These are phyloP conservation scores for Hymenoscyphus repandus DNA, from an alignment of 2,329 filamentous ascomycete genomes.

Conservation along the genomic window DNA sequence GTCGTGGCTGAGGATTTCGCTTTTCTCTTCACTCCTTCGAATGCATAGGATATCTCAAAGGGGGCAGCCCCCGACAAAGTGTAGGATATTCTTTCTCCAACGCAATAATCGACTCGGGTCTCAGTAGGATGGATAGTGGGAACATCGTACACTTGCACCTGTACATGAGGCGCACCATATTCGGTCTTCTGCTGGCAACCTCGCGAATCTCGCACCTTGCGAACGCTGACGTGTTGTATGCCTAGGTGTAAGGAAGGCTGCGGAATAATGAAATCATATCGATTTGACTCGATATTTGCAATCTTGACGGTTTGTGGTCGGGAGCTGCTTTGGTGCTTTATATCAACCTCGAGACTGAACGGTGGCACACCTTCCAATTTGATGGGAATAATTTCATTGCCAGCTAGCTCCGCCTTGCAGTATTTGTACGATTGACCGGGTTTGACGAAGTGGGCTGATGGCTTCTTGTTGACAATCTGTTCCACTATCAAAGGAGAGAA, in stretches of 20 bases:
- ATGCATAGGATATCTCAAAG: slow-evolving; percentile 89
- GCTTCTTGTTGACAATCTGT: slow-evolving; percentile 80
- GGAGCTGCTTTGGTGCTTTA: slow-evolving; percentile 81
- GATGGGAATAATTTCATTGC: slow-evolving; percentile 84
- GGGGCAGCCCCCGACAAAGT: slow-evolving; percentile 85
- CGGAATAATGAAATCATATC: slow-evolving; percentile 78
- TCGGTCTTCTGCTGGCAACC: slow-evolving; percentile 80
- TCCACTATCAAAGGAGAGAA: slow-evolving; percentile 65
- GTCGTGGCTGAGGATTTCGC: slow-evolving; percentile 74
- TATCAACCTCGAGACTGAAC: slow-evolving; percentile 85
- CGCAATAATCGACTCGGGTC: slow-evolving; percentile 81
- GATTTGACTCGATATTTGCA: slow-evolving; percentile 68
- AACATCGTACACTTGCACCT: slow-evolving; percentile 88
- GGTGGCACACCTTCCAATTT: slow-evolving; percentile 77
- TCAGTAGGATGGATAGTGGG: slow-evolving; percentile 87
- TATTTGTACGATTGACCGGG: slow-evolving; percentile 94
- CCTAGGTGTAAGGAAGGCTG: slow-evolving; percentile 80
- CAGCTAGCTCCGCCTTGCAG: slow-evolving; percentile 76
- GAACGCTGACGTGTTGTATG: slow-evolving; percentile 83
- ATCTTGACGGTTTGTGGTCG: slow-evolving; percentile 78
- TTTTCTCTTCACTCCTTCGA: slow-evolving; percentile 72
- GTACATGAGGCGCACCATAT: slow-evolving; percentile 67
- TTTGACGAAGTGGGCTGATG: slow-evolving; percentile 74
- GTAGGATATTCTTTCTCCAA: slow-evolving; percentile 91
- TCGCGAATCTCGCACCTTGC: slow-evolving; percentile 79